Conservation (phyloP, 2,329 filamentous ascomycete species). For the Cladosporium sp. region DNA sequence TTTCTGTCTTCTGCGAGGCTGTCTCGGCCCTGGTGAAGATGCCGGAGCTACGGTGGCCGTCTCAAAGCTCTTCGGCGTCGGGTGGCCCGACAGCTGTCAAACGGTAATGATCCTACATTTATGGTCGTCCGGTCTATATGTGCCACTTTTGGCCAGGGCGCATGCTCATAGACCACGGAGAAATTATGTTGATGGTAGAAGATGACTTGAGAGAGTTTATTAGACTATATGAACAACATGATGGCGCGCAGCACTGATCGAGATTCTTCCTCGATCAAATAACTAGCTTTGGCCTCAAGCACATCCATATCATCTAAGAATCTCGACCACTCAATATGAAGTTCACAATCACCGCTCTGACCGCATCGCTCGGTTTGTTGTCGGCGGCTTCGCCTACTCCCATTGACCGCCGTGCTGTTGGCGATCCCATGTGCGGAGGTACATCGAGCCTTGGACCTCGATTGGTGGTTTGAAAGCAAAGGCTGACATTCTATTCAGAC, state of each 20-base stretch:
- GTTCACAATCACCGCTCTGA: neutral
- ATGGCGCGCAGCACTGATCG: neutral
- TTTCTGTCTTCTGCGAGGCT: neutral
- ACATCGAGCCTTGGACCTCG: neutral
- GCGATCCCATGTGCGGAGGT: constrained; percentile 8
- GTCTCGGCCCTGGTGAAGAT: neutral
- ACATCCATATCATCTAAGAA: neutral
- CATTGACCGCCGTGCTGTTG: neutral
- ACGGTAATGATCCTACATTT: neutral
- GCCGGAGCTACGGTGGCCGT: neutral
- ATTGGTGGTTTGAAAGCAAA: neutral
- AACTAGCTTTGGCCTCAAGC: neutral
- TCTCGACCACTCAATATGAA: neutral
- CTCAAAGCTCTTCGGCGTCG: neutral
- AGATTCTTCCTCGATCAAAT: neutral
- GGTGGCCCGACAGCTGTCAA: neutral
- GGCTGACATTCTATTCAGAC: constrained; percentile 20
- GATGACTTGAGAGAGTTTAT: neutral
- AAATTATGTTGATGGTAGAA: neutral
- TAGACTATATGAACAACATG: neutral
- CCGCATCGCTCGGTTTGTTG: neutral
- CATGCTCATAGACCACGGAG: neutral
- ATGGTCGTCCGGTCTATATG: neutral
- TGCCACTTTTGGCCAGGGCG: neutral
- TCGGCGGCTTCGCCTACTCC: neutral